Conservation (phyloP, 805 yeast species). For the Kluyveromyces lactis region DNA sequence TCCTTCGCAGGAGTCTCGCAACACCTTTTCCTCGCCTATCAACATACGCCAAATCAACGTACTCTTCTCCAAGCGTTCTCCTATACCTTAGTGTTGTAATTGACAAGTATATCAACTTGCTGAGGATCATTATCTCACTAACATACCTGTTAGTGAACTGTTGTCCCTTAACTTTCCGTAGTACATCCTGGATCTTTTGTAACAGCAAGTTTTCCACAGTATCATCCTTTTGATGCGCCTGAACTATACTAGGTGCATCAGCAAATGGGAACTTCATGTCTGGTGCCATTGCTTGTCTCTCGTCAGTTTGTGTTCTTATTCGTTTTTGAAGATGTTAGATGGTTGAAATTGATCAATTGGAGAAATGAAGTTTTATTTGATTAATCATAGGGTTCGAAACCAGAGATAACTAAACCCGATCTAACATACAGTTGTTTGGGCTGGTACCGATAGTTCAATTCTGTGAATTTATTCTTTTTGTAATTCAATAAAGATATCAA, state of each 20-base stretch:
- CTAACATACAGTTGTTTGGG: too few relatives aligned
- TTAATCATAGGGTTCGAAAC: too few relatives aligned
- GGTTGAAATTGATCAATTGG: too few relatives aligned
- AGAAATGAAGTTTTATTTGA: too few relatives aligned
- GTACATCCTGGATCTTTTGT: conserved; percentile 46
- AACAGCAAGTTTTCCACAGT: conserved; percentile 53
- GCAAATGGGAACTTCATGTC: conserved; percentile 49
- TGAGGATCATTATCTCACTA: conserved; percentile 48
- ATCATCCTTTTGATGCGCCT: conserved; percentile 86
- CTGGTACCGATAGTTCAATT: too few relatives aligned
- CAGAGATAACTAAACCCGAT: too few relatives aligned
- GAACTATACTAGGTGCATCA: conserved; percentile 80
- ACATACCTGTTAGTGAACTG: conserved; percentile 57
- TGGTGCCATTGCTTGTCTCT: background rate
- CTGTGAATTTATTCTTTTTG: too few relatives aligned
- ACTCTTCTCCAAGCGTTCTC: conserved; percentile 89
- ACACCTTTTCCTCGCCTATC: conserved; percentile 41
- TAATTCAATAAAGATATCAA: background rate
- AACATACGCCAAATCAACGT: conserved; percentile 72
- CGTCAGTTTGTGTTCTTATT: conserved; percentile 1
- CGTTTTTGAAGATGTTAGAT: background rate
- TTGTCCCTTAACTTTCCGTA: conserved; percentile 49
- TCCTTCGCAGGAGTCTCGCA: conserved; percentile 38
- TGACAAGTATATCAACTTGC: conserved; percentile 56
- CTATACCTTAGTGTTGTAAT: conserved; percentile 71